Evolutionary conservation across 2,329 filamentous ascomycete genomes (phyloP), one percentile per base, ranked within the genome.

Genomic region (Fonsecaea erecta): DNA sequence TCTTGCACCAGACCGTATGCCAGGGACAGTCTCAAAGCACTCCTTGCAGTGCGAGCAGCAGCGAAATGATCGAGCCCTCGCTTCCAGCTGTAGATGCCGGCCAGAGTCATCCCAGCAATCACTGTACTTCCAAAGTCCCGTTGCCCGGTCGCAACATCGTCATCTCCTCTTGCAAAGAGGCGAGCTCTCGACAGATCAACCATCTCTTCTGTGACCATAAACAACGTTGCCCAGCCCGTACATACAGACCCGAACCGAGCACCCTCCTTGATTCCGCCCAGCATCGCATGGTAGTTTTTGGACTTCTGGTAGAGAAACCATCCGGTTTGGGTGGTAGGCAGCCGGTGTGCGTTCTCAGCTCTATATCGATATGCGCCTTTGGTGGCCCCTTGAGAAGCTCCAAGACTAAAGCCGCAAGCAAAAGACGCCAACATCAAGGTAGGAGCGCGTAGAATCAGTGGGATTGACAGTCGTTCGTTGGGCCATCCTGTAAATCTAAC

Each of bases 251-350:
- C 93, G 84, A 95, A 91, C 70, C 85, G 88, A 56, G 92, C 72
- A 0, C 92, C 95, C 73, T 96, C 92, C 59, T 86, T 86, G 18
- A 96, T 81, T 0, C 90, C 94, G 5, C 90, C 91, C 24, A 90
- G 84, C 73, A 91, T 88, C 58, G 90, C 85, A 73, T 92, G 88
- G 80, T 99, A 98, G 78, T 97, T 98, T 79, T 98, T 98, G 75
- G 88, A 92, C 80, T 97, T 97, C 82, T 98, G 94, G 78, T 99
- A 99, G n/a, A 98, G 86, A 76, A 94, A 99, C 95, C 95, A 99
- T 18, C 93, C 94, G 1, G 88, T 87, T 28, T 91, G 88, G 0
- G 89, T 89, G 2, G 86, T 88, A 21, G 95, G 95, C 68, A 97
- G 87, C 70, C 94, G 91, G 82, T 99, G 95, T 0, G 95, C 93